Percentiles rank a stretch among this genome's conserved stretches.
Evolutionary conservation across 257 asterid genomes (phyloP).

Genomic region (Fraxinus cuspidata): DNA sequence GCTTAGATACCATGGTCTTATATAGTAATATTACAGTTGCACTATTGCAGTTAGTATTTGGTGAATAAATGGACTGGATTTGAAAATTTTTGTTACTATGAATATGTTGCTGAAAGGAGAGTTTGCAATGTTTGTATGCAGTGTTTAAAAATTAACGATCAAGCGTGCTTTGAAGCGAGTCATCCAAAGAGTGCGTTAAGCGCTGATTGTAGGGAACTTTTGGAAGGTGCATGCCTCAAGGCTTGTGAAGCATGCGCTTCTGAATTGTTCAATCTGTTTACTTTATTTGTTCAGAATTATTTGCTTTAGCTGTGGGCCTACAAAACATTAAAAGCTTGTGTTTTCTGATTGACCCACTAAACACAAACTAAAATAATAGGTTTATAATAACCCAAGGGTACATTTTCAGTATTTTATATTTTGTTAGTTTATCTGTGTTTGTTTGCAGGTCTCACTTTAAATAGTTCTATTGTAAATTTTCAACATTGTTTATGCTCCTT

Average conservation of each 20-base stretch:
- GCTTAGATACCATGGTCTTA: background rate
- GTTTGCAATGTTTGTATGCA: conserved; percentile 23
- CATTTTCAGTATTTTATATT: background rate
- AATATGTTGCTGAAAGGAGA: conserved; percentile 14
- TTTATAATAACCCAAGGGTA: background rate
- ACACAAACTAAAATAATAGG: background rate
- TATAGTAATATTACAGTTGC: conserved; percentile 1
- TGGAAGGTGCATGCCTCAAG: background rate
- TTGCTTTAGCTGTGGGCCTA: background rate
- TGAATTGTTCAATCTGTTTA: background rate
- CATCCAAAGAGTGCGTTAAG: background rate
- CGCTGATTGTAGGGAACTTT: background rate
- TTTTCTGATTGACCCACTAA: background rate
- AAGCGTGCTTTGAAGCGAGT: background rate
- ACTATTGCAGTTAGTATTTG: background rate
- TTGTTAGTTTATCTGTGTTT: background rate
- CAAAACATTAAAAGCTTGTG: background rate
- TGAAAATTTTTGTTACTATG: background rate
- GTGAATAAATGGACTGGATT: background rate
- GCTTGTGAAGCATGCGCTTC: background rate
- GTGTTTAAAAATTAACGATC: background rate
- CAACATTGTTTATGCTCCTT: background rate
- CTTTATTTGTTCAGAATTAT: background rate
- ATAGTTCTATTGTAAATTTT: background rate
- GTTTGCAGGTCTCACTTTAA: background rate